These are phyloP conservation scores for Lepiota subincarnata DNA, from an alignment of 768 basidiomycete species.

Conservation along the genomic window DNA sequence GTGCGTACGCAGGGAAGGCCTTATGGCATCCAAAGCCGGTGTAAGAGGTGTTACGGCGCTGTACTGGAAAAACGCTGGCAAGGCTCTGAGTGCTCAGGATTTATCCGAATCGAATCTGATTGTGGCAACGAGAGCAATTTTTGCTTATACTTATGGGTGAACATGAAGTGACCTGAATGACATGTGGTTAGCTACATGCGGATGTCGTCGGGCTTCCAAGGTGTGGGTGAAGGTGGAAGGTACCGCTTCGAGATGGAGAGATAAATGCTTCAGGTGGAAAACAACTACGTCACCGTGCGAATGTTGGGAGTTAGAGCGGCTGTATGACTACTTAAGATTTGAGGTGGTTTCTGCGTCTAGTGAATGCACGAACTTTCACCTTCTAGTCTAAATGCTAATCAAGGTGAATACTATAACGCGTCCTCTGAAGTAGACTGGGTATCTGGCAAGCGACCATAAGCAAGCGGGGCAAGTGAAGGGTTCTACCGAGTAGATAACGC, in stretches of 20 bases:
- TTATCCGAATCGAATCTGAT: conserved; percentile 74
- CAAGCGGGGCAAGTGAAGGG: no score
- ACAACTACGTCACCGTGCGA: neutral
- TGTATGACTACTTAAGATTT: no score
- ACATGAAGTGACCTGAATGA: conserved; percentile 36
- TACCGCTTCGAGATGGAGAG: conserved; percentile 45
- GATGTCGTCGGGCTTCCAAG: conserved; percentile 59
- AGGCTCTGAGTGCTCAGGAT: conserved; percentile 53
- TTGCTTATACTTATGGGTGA: conserved; percentile 55
- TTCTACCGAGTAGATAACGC: no score
- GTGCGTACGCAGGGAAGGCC: no score
- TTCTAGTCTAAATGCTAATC: no score
- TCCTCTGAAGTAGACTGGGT: no score
- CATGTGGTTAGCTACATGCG: conserved; percentile 54
- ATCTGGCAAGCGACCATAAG: no score
- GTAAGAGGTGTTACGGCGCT: conserved; percentile 61
- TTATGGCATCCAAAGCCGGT: conserved; percentile 57
- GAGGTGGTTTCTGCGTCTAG: no score
- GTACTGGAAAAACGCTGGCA: no score
- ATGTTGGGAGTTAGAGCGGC: no score
- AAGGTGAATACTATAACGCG: no score
- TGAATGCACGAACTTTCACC: no score
- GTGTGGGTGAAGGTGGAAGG: conserved; percentile 29
- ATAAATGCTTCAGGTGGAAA: conserved; percentile 34
- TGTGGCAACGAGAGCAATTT: conserved; percentile 52